Base-by-base conservation (phyloP, 768 basidiomycete genomes). In the Lactarius deliciosus region DNA sequence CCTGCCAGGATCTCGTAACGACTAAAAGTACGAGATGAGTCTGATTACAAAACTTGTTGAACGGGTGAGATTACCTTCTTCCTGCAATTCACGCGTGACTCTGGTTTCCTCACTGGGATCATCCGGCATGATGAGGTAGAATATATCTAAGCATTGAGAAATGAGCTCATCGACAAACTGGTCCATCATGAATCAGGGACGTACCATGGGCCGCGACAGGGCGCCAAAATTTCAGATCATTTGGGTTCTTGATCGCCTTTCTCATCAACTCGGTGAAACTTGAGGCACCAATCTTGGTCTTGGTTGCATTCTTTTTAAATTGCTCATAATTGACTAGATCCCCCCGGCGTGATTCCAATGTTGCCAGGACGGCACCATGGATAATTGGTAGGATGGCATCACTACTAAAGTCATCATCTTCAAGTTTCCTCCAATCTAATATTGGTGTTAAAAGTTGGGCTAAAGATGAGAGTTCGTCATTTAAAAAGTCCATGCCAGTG, bases 301-400 rank as follows among this genome's bases (percentile, higher is more conserved):
- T 22, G 3, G 2, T 47, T 4, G 1, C 45, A 47, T 47, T 22
- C 45, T 22, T 5, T 47, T 47, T 47, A 11, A 22, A 47, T 47
- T 47, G n/a, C 2, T 0, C 20, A 5, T 11, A 5, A n/a, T 4
- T 0, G 45, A n/a, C 45, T 9, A 45, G 10, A 22, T 90, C 30
- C 30, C 30, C 30, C 5, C 5, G 30, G 30, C 30, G 5, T 30
- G 30, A 30, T 30, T 5, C 5, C 30, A 30, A 30, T 0, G 0
- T 5, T 30, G 5, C 4, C 30, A 5, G 30, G 4, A 34, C 9
- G 9, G 2, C 10, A 34, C 1, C 1, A 34, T 10, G 1, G 34
- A 10, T 10, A 2, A 8, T 2, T 34, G 34, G 0, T 34, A 34
- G 34, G 9, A 1, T 10, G 10, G 9, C 9, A 9, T 34, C 34